Percentiles rank a stretch among this genome's conserved stretches.
Conservation (phyloP, 1,284 basidiomycete genomes). For the Malassezia furfur region DNA sequence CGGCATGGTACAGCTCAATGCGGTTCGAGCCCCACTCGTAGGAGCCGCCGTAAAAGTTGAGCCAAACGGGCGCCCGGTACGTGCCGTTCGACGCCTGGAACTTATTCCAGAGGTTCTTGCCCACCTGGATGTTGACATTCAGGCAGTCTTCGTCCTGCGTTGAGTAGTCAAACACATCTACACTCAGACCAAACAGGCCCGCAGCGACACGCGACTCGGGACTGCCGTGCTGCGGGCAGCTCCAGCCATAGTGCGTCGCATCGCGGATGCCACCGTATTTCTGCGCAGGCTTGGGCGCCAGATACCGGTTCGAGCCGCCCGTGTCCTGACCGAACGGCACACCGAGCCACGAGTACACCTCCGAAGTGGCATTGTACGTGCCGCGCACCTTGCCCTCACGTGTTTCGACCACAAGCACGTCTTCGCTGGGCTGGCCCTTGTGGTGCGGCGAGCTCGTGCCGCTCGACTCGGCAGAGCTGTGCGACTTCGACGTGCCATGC, state of each 20-base stretch:
- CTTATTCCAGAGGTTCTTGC: constrained; percentile 10
- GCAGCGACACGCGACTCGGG: constrained; percentile 2
- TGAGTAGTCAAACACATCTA: constrained; percentile 5
- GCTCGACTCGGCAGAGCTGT: neutral
- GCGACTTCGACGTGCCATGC: neutral
- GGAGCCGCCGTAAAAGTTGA: constrained; percentile 17
- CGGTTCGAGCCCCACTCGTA: constrained; percentile 14
- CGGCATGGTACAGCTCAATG: constrained; percentile 7
- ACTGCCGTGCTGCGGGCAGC: constrained; percentile 16
- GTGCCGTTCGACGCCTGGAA: constrained; percentile 3
- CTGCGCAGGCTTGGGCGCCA: constrained; percentile 8
- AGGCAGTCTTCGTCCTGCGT: constrained; percentile 19
- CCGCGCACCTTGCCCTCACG: constrained; percentile 15
- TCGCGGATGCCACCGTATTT: constrained; percentile 11
- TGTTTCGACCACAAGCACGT: constrained; percentile 15
- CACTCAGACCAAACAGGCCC: constrained; percentile 7
- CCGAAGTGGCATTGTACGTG: constrained; percentile 3
- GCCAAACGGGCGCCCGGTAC: constrained; percentile 12
- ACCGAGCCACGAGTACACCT: constrained; percentile 13
- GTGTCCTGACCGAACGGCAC: constrained; percentile 18
- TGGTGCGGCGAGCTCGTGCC: neutral
- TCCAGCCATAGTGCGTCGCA: constrained; percentile 6
- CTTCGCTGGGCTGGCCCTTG: neutral
- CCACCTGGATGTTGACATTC: constrained; percentile 14
- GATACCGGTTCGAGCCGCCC: constrained; percentile 16